Evolutionary conservation across 768 basidiomycete genomes (phyloP), one percentile per base, ranked within the genome.

Genomic region (Krasilnikovozyma curviuscula): DNA sequence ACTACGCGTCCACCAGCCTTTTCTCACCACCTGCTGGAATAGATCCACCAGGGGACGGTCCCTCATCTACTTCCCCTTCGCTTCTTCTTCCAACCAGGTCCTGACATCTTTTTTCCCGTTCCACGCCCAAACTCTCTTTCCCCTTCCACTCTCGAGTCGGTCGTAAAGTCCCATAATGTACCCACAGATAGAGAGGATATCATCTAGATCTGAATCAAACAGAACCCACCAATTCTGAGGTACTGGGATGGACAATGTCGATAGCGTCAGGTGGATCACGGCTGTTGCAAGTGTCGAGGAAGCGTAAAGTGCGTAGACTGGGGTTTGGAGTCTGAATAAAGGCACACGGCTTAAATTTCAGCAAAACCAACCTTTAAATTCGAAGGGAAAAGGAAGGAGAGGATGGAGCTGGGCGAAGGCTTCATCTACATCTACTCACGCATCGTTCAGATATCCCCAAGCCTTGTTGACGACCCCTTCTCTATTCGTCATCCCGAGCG

Each of bases 361-460:
- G 44, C 32, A 32, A 24, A 49, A 45, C 28, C 39, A 44, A 54
- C 6, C 18, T 7, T 21, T 31, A 39, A 13, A 19, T 21, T 18
- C 46, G 41, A 40, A 28, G 21, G 19, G 1, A 2, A 25, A n/a
- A 24, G 29, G 39, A 34, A 21, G 21, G 14, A 38, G 14, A 28
- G n/a, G n/a, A n/a, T n/a, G n/a, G n/a, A n/a, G n/a, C n/a, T n/a
- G n/a, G n/a, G n/a, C n/a, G n/a, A n/a, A 34, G 16, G n/a, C 28
- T 34, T 30, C 18, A 10, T 6, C n/a, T 6, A 31, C 6, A 44
- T 7, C 24, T 16, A 75, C 83, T 61, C 60, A 91, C 89, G 83
- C 81, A 63, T 97, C 93, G 57, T 97, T 98, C 19, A 95, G 69
- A 57, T 83, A 93, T 0, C 84, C 84, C 93, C 93, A 98, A 19